phyloP scores from a whole-genome alignment of 2,329 filamentous ascomycete genomes.

The Gaeumannomyces sp. region DNA sequence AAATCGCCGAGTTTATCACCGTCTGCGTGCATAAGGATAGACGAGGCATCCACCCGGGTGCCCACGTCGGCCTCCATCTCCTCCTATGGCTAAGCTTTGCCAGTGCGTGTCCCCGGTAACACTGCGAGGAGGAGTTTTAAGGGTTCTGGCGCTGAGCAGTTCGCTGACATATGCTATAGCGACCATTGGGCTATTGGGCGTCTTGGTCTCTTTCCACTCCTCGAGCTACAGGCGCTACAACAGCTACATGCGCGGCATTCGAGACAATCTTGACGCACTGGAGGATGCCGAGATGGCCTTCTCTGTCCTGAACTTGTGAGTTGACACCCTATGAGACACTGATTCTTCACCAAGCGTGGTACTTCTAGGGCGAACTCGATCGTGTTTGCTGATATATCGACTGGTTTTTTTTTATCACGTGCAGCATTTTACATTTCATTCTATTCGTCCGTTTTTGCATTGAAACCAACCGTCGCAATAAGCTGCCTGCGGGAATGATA shows the following conservation, averaged over 20 bases:
- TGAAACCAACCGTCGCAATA: slow-evolving; percentile 16
- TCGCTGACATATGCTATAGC: slow-evolving; percentile 13
- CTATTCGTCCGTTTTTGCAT: slow-evolving; percentile 17
- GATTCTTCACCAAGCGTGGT: background rate
- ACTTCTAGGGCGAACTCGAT: background rate
- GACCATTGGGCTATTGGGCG: slow-evolving; percentile 12
- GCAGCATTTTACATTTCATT: slow-evolving; percentile 13
- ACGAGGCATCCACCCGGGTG: slow-evolving; percentile 35
- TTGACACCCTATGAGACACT: background rate
- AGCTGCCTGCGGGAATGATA: background rate
- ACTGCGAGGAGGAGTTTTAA: slow-evolving; percentile 15
- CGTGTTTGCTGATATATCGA: background rate
- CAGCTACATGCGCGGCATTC: no score
- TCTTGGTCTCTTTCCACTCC: background rate
- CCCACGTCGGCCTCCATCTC: slow-evolving; percentile 36
- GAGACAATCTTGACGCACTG: slow-evolving; percentile 5
- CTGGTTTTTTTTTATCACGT: no score
- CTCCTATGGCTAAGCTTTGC: slow-evolving; percentile 31
- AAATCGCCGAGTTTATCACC: slow-evolving; percentile 31
- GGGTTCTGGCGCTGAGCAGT: slow-evolving; percentile 2
- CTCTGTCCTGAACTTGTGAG: slow-evolving; percentile 14
- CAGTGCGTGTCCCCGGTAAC: slow-evolving; percentile 20
- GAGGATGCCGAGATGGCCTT: slow-evolving; percentile 18
- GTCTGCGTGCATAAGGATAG: slow-evolving; percentile 26
- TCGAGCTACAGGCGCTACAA: no score